Evolutionary conservation across 805 yeast species (phyloP).

Genomic region (Wickerhamomyces canadensis): DNA sequence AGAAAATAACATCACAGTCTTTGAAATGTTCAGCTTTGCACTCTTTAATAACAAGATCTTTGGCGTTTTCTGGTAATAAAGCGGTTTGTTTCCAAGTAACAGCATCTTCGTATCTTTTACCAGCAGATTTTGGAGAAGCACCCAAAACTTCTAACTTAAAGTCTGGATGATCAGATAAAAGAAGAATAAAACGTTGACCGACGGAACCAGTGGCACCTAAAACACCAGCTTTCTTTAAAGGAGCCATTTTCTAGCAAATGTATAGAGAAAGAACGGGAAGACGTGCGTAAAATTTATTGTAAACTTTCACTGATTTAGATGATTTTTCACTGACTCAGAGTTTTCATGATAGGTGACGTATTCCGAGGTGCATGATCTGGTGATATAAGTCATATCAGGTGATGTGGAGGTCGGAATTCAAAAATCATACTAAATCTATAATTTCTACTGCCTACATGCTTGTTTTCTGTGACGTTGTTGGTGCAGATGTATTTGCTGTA

Average conservation of each 20-base stretch:
- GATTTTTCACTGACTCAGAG: no score
- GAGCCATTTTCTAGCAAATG: constrained; percentile 21
- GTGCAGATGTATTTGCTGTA: neutral
- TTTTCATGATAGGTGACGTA: neutral
- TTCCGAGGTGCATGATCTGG: constrained; percentile 1
- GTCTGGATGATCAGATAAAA: constrained; percentile 83
- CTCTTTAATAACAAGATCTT: constrained; percentile 61
- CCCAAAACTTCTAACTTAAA: constrained; percentile 83
- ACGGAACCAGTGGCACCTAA: constrained; percentile 98
- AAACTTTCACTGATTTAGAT: no score
- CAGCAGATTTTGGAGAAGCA: constrained; percentile 92
- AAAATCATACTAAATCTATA: no score
- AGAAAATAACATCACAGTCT: constrained; percentile 90
- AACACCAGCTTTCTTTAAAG: constrained; percentile 62
- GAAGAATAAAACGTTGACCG: constrained; percentile 89
- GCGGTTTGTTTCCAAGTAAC: constrained; percentile 92
- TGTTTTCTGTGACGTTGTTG: no score
- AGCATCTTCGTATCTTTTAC: constrained; percentile 79
- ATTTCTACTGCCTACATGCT: no score
- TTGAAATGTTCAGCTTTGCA: constrained; percentile 74
- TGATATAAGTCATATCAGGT: no score
- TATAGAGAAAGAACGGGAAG: neutral
- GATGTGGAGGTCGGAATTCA: neutral
- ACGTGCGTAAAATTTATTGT: neutral
- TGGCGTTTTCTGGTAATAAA: constrained; percentile 65